A percentile compares a stretch with the other conserved stretches of the same genome.
These are phyloP conservation scores for Westerdykella sp. DNA, from an alignment of 2,329 filamentous ascomycete species.

Conservation along the genomic window DNA sequence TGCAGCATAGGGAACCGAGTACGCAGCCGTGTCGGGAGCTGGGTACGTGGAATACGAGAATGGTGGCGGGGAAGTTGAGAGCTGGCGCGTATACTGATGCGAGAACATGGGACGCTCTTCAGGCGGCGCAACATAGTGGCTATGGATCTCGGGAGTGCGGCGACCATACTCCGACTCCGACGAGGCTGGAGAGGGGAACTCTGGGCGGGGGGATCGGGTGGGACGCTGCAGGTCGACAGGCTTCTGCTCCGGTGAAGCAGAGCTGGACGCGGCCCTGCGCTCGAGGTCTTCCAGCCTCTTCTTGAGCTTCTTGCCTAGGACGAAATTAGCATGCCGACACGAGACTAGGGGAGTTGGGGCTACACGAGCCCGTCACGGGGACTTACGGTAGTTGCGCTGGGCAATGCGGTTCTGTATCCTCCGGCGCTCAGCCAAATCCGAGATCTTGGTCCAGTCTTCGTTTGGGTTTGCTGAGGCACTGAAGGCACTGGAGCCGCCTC, in stretches of 20 bases:
- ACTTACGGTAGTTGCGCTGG: conserved; percentile 91
- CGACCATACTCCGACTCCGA: conserved; percentile 27
- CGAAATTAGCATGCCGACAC: conserved; percentile 14
- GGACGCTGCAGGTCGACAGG: conserved; percentile 48
- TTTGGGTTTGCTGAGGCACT: conserved; percentile 90
- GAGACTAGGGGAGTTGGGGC: conserved; percentile 1
- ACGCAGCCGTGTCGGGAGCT: conserved; percentile 58
- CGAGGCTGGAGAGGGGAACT: conserved; percentile 33
- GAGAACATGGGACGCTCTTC: conserved; percentile 63
- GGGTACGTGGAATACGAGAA: conserved; percentile 63
- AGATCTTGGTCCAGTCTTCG: conserved; percentile 99
- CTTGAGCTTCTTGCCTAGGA: conserved; percentile 83
- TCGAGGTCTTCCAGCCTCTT: conserved; percentile 80
- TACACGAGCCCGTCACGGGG: conserved; percentile 2
- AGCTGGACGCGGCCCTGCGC: conserved; percentile 63
- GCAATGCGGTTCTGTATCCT: conserved; percentile 97
- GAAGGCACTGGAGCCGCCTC: conserved; percentile 84
- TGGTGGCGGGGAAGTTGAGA: conserved; percentile 65
- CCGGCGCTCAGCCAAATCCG: conserved; percentile 86
- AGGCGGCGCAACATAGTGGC: conserved; percentile 48
- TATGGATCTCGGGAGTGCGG: conserved; percentile 34
- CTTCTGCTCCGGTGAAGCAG: conserved; percentile 53
- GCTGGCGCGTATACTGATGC: conserved; percentile 59
- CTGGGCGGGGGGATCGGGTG: conserved; percentile 31
- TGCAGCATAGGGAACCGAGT: conserved; percentile 50